Evolutionary conservation across 257 asterid genomes (phyloP), one percentile per base, ranked within the genome.

Genomic region (Solanum lycopersicoides): DNA sequence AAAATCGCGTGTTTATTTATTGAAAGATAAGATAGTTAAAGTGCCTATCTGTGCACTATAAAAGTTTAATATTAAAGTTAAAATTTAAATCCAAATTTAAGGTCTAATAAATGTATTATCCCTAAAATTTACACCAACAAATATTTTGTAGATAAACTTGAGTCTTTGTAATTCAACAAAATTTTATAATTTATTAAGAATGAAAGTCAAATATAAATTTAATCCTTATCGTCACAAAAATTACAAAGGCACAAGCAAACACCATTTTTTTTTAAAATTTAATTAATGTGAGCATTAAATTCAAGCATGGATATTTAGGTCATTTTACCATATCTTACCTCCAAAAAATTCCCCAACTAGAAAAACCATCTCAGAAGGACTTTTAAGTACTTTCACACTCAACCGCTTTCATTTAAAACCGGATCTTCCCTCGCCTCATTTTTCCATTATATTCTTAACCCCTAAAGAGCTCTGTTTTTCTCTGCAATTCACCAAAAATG

Each of bases 381-480:
- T 44, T 73, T 82, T n/a, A 9, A 0, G 89, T 88, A 86, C 73
- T 77, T 88, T 80, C 77, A 69, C 9, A 0, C 28, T 73, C 25
- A 82, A 18, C 21, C 20, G 42, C 86, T 44, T 30, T 75, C 95
- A 87, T 93, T 94, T 96, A 95, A 95, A 94, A 89, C 92, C 86
- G 85, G 41, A 86, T 83, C 94, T 88, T 87, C 93, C 94, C 93
- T 90, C 92, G 89, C 90, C 94, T 13, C 35, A 4, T 39, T 73
- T 73, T 13, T 45, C 83, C 60, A 39, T 63, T 35, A 25, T 35
- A 15, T n/a, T 13, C 32, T 39, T 11, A 41, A 2, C 1, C 35
- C 69, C 12, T 0, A 21, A 42, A 39, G 28, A 28, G 11, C 41
- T 15, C 84, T 80, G 41, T 28, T 80, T 80, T 50, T 47, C 60